Evolutionary conservation across 208 protist genomes (phyloP), one percentile per base, ranked within the genome.

Genomic region (Trypanosoma cruzi): DNA sequence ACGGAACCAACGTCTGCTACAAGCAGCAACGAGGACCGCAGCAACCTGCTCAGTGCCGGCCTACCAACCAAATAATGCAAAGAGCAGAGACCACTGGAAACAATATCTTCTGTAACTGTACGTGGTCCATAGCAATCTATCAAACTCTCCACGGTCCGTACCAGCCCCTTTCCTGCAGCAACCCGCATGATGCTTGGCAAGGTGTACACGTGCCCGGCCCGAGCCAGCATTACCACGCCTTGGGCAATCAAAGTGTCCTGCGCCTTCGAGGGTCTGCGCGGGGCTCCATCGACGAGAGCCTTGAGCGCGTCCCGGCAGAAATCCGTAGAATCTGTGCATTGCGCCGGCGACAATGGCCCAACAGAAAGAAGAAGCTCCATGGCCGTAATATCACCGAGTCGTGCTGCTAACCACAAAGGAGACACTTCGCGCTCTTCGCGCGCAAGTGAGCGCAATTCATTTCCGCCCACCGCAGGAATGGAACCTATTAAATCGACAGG

Each of bases 381-480:
- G 28, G 82, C 4, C 16, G 78, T 72, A 32, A 72, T 78, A 31
- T 87, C 75, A 20, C 71, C 64, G 56, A 72, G 60, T 79, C 82
- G 89, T 64, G 88, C 88, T 24, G 85, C 85, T 20, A 89, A 34
- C 63, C 80, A 85, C 49, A 90, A 75, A 10, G 87, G 84, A 40
- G 80, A 85, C n/a, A 89, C 66, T 16, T 59, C 5, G 32, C 60
- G 71, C 18, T 74, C 63, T 46, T 78, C 75, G 5, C 4, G 5
- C 5, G 32, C 0, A 14, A 63, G 73, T 66, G 29, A 70, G 58
- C 64, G 79, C 69, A 31, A 79, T 48, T 20, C 34, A 60, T 4
- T 80, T 59, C 40, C 67, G 46, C 10, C 64, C 67, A 67, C 26
- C 31, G n/a, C 50, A 24, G 64, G 72, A 68, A 77, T 71, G 14